phyloP scores from a whole-genome alignment of 805 yeast species.

The Saturnispora silvae region DNA sequence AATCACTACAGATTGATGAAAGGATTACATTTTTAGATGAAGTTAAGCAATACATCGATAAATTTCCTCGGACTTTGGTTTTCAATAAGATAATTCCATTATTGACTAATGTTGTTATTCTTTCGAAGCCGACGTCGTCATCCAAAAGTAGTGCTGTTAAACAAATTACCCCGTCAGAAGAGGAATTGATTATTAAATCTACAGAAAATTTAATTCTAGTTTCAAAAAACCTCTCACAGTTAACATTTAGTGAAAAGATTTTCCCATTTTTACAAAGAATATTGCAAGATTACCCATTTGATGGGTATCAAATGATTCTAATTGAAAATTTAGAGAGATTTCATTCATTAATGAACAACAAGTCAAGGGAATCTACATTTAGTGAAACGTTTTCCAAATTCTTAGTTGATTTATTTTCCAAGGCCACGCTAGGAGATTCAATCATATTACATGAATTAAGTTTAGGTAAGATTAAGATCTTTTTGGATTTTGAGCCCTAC shows the following conservation, averaged over 20 bases:
- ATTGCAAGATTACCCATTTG: constrained; percentile 19
- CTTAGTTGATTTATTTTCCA: constrained; percentile 24
- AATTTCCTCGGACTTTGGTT: constrained; percentile 48
- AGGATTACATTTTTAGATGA: constrained; percentile 60
- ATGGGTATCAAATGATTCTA: constrained; percentile 23
- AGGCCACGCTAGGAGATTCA: constrained; percentile 16
- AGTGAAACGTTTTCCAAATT: constrained; percentile 22
- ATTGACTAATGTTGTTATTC: constrained; percentile 38
- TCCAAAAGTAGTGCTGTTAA: too few species aligned
- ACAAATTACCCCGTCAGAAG: constrained; percentile 16
- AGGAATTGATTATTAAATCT: constrained; percentile 34
- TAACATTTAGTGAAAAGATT: constrained; percentile 67
- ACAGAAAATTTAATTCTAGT: constrained; percentile 49
- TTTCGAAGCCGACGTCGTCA: too few species aligned
- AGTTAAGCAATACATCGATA: constrained; percentile 39
- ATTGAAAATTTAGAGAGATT: constrained; percentile 22
- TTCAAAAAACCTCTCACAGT: constrained; percentile 57
- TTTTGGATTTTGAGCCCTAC: constrained; percentile 28
- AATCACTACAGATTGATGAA: constrained; percentile 61
- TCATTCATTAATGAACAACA: constrained; percentile 21
- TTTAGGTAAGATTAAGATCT: constrained; percentile 19
- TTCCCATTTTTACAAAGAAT: constrained; percentile 33
- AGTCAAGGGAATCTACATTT: constrained; percentile 11
- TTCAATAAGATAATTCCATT: constrained; percentile 69
- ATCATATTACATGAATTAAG: constrained; percentile 25